Conservation (phyloP, 2,329 filamentous ascomycete genomes). For the Bretziella fagacearum region DNA sequence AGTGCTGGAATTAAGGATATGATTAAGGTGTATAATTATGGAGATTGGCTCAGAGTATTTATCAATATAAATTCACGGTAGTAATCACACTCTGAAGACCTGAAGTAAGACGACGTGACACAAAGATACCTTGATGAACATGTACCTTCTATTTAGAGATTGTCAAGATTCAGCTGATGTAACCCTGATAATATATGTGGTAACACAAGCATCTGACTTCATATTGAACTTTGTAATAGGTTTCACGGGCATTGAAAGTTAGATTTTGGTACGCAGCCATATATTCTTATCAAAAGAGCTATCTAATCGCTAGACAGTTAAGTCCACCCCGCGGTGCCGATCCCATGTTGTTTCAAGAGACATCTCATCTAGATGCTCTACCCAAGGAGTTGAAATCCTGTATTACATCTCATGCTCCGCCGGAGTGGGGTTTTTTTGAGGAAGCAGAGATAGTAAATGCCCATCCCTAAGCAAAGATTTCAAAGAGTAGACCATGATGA, state of each 20-base stretch:
- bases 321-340: background rate
- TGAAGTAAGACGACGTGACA: background rate
- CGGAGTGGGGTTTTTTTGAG: background rate
- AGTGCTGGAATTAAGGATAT: no score
- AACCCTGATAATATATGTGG: background rate
- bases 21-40: no score
- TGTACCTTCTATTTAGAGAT: no score
- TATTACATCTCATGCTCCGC: background rate
- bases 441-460: background rate
- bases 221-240: no score
- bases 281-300: background rate
- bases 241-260: no score
- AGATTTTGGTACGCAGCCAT: background rate
- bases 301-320: constrained; percentile 1
- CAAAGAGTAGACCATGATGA: background rate
- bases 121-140: no score
- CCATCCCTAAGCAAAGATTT: background rate
- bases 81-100: no score
- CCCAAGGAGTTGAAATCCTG: background rate
- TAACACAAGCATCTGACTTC: no score
- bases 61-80: no score
- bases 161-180: background rate
- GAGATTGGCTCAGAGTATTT: no score
- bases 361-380: no score
- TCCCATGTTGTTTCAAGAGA: background rate